These are phyloP conservation scores for Penicillium flavigenum DNA, from an alignment of 495 filamentous ascomycete species.

Conservation along the genomic window DNA sequence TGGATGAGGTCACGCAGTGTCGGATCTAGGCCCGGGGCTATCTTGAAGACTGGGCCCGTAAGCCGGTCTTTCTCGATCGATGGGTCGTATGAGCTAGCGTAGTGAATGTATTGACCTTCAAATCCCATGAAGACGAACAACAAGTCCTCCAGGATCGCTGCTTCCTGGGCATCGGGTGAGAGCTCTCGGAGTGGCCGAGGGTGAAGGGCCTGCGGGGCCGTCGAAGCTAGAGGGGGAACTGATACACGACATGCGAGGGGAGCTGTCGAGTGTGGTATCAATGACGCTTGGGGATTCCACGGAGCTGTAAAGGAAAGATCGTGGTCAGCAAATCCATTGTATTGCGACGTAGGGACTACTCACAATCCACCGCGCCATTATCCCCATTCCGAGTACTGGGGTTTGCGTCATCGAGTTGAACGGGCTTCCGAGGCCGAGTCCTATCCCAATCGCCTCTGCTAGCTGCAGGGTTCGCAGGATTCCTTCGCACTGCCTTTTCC, in stretches of 20 bases:
- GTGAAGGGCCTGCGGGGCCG: constrained; percentile 67
- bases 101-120: constrained; percentile 95
- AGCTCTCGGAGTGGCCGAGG: constrained; percentile 71
- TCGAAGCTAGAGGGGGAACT: constrained; percentile 72
- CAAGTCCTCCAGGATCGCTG: constrained; percentile 82
- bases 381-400: constrained; percentile 41
- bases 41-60: constrained; percentile 73
- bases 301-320: constrained; percentile 39
- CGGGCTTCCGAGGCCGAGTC: constrained; percentile 39
- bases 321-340: constrained; percentile 22
- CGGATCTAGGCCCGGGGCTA: constrained; percentile 82
- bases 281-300: constrained; percentile 81
- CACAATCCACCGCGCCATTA: constrained; percentile 39
- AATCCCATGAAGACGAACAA: constrained; percentile 98
- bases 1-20: constrained; percentile 83
- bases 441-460: constrained; percentile 47
- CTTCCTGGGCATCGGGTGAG: constrained; percentile 77
- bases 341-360: constrained; percentile 17
- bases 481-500: constrained; percentile 62
- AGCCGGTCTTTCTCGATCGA: constrained; percentile 80
- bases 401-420: constrained; percentile 41
- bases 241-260: constrained; percentile 86
- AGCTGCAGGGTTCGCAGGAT: constrained; percentile 62
- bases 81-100: constrained; percentile 76
- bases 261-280: constrained; percentile 82